Evolutionary conservation across 805 yeast genomes (phyloP).

Genomic region (Wickerhamomyces chaumierensis): DNA sequence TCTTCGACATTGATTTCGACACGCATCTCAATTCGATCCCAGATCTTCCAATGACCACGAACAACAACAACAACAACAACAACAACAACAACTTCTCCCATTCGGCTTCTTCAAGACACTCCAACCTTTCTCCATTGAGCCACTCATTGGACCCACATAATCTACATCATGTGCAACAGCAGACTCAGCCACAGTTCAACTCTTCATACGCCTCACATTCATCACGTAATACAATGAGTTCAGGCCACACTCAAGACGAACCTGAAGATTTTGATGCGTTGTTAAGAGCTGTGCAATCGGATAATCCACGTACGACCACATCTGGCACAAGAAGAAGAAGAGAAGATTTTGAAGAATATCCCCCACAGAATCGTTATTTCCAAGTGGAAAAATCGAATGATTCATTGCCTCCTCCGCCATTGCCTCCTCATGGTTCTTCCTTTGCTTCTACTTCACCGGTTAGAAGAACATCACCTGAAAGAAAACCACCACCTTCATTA

Average conservation of each 20-base stretch:
- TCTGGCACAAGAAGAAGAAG: too few species aligned
- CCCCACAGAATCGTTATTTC: too few species aligned
- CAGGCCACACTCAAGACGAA: constrained; percentile 5
- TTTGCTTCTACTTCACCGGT: constrained; percentile 1
- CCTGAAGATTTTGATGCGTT: constrained; percentile 20
- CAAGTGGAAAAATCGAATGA: too few species aligned
- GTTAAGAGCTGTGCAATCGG: constrained; percentile 23
- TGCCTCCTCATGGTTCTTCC: constrained; percentile 15
- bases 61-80: neutral
- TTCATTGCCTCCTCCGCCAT: constrained; percentile 13
- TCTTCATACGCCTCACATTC: neutral
- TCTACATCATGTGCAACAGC: constrained; percentile 1
- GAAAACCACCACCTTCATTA: constrained; percentile 15
- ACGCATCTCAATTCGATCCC: neutral
- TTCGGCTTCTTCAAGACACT: neutral
- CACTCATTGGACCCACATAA: neutral
- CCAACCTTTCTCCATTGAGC: neutral
- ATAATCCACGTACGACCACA: constrained; percentile 18
- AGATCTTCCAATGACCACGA: neutral
- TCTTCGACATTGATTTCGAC: neutral
- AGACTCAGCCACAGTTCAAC: neutral
- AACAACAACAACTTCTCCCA: neutral
- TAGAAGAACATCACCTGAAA: constrained; percentile 9
- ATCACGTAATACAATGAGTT: constrained; percentile 1
- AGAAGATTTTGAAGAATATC: too few species aligned